Base-by-base conservation (phyloP, 306 rosid species). In the Quercus dentata region DNA sequence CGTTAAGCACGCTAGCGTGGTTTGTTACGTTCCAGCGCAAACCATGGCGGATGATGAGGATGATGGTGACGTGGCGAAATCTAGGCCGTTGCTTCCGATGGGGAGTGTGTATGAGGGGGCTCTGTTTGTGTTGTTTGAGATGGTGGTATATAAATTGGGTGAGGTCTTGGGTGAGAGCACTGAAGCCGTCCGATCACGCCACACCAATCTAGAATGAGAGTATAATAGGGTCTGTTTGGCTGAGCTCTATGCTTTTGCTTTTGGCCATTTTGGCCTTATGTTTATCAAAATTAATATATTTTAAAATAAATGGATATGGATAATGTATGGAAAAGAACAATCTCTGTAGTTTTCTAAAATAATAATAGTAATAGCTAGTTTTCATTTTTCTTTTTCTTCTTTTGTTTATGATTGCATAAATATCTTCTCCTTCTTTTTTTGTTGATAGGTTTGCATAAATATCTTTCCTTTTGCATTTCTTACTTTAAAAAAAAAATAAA, bases 51-150 rank as follows among this genome's bases (percentile, higher is more conserved):
- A 91, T 74, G 98, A 91, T 83, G 81, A 27, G 76, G 89, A 69
- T 2, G 76, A 3, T 4, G 77, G 15, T 5, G 85, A 77, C 44
- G 86, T 6, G 55, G 83, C 0, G 77, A 54, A 78, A 77, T 83
- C 88, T 31, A 84, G 94, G 80, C 82, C 94, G 89, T 78, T 90
- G 92, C 95, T 95, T 81, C 97, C 90, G 38, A 89, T 95, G 99
- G 99, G 99, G 49, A 91, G 99, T 73, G 89, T 84, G 76, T 93
- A 91, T 5, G 99, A 95, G 82, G 98, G 99, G 12, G 94, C 98
- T 2, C 3, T 95, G 86, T 95, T 89, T 62, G 97, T 95, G n/a
- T 21, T 95, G 87, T 95, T 93, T 74, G 99, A 93, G 89, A 93
- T 93, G 97, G 98, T 85, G 70, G 93, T 93, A 44, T 89, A 84